Conservation (phyloP, 768 basidiomycete species). For the Paxillus ammoniavirescens region DNA sequence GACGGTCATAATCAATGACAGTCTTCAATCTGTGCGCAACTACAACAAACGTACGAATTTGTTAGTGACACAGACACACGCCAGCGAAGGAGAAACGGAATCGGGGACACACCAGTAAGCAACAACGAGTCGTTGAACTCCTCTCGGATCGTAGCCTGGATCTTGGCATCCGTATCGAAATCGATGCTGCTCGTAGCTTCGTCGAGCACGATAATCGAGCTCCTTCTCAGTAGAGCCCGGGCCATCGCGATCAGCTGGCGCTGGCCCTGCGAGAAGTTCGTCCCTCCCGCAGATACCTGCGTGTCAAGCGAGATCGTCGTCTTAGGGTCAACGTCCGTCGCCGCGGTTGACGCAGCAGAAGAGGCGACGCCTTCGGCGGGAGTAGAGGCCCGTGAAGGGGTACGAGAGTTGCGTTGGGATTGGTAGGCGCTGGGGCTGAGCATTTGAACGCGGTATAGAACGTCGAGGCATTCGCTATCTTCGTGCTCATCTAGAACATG, state of each 20-base stretch:
- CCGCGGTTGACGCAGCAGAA: conserved; percentile 38
- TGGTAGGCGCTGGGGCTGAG: conserved; percentile 47
- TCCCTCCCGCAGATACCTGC: conserved; percentile 80
- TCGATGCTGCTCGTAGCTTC: conserved; percentile 88
- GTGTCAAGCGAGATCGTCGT: conserved; percentile 66
- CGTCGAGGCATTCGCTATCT: conserved; percentile 79
- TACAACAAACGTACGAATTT: not conserved
- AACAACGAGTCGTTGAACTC: conserved; percentile 78
- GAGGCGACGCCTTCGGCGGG: conserved; percentile 40
- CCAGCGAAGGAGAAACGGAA: not conserved
- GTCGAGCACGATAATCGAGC: conserved; percentile 73
- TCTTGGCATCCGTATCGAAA: conserved; percentile 86
- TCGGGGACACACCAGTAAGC: conserved; percentile 55
- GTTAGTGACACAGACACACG: not conserved
- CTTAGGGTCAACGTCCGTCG: conserved; percentile 57
- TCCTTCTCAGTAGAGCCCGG: conserved; percentile 69
- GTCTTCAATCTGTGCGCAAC: conserved; percentile 75
- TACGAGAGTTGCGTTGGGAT: conserved; percentile 51
- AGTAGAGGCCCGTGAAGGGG: conserved; percentile 45
- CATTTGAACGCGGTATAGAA: conserved; percentile 79
- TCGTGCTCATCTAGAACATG: conserved; percentile 59
- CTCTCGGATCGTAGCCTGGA: conserved; percentile 82
- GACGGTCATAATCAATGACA: conserved; percentile 76
- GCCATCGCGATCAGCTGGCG: conserved; percentile 87
- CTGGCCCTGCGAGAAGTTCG: conserved; percentile 93